Base-by-base conservation (phyloP, 768 basidiomycete species). In the Tephrocybe sp. region DNA sequence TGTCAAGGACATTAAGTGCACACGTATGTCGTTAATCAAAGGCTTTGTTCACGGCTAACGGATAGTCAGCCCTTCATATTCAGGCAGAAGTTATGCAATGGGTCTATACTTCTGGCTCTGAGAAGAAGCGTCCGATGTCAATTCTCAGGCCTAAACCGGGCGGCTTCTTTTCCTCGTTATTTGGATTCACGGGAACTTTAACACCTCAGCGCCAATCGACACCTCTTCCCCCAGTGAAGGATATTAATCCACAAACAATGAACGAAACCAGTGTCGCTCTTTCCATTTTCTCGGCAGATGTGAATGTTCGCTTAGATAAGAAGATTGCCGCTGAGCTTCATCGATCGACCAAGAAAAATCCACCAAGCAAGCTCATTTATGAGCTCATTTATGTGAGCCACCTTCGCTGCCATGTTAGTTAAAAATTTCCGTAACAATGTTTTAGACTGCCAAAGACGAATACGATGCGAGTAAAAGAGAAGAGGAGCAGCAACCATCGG, bases 261-360 rank as follows among this genome's bases (percentile, higher is more conserved):
- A 74, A 73, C 41, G 74, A 78, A 44, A 81, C 80, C 0, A 79
- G 72, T 51, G 82, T 90, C 22, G 68, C 76, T 1, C 60, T 90
- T 46, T 78, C 82, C 1, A 78, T 89, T 35, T 88, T 83, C 60
- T 77, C 84, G 8, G 86, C 84, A 2, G 75, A 83, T 30, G 78
- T 89, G 12, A 75, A 77, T 37, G 85, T 91, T 16, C 75, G 68
- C 35, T 64, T 90, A 15, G 82, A 82, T 53, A 76, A 80, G 65
- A 89, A 86, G 60, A 70, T 87, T 40, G 73, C 80, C 1, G 65
- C 72, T 8, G 96, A 98, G 65, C 71, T 98, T 27, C 79, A 88
- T 51, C 76, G 96, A 51, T 90, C 92, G 1, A 99, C 95, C 9
- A 98, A 98, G 79, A 99, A 99, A 74, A 86, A 89, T 47, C 89